A percentile compares a stretch with the other conserved stretches of the same genome.
Conservation (phyloP, 306 rosid genomes). For the Cucurbita argyrosperma region DNA sequence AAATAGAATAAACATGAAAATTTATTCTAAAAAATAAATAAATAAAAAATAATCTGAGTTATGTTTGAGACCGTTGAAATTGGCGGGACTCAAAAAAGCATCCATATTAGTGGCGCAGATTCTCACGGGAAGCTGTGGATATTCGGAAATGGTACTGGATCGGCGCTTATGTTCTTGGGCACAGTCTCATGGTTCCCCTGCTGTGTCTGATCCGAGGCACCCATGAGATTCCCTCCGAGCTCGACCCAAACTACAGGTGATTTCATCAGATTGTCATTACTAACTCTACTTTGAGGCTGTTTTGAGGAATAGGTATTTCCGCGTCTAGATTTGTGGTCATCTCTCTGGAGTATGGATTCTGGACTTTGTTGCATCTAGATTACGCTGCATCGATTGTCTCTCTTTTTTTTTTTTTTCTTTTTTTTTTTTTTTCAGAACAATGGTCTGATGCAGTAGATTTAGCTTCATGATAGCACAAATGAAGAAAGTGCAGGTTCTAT, state of each 20-base stretch:
- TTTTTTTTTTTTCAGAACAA: not conserved
- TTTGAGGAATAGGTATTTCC: not conserved
- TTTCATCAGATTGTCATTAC: not conserved
- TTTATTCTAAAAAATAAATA: too few species aligned
- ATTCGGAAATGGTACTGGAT: constrained; percentile 17
- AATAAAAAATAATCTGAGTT: too few species aligned
- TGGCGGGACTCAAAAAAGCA: not conserved
- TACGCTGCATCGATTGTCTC: not conserved
- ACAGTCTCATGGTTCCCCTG: constrained; percentile 76
- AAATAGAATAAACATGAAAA: too few species aligned
- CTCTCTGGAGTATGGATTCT: not conserved
- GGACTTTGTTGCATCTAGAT: not conserved
- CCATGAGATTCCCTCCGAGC: constrained; percentile 36
- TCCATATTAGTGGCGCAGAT: not conserved
- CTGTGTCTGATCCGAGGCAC: constrained; percentile 47
- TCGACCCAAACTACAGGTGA: constrained; percentile 78
- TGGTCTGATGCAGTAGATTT: not conserved
- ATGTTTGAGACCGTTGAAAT: not conserved
- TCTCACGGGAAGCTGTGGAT: constrained; percentile 30
- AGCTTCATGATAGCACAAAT: not conserved
- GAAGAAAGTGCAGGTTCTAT: not conserved
- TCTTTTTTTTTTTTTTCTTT: not conserved
- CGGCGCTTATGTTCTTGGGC: constrained; percentile 69
- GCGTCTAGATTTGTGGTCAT: not conserved
- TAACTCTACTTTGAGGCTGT: not conserved